A percentile compares a stretch with the other conserved stretches of the same genome.
These are phyloP conservation scores for Fraxinus xanthoxyloides DNA, from an alignment of 305 asterid genomes.

Conservation along the genomic window DNA sequence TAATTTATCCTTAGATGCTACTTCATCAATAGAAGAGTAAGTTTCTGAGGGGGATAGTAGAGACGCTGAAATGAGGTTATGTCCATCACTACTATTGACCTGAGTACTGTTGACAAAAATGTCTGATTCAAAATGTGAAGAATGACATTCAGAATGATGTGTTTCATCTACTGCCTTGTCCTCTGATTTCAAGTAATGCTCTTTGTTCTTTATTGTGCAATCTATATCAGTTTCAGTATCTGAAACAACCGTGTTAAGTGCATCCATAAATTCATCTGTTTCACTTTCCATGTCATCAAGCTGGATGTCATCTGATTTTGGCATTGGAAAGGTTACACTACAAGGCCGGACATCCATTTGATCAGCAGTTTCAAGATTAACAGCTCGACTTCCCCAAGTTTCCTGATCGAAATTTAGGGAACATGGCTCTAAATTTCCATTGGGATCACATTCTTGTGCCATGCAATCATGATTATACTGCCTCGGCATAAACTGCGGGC, in stretches of 20 bases:
- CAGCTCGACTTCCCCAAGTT: constrained; percentile 26
- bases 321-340: constrained; percentile 27
- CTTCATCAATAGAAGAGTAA: constrained; percentile 19
- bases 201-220: constrained; percentile 32
- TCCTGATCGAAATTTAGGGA: constrained; percentile 36
- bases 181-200: constrained; percentile 22
- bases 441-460: constrained; percentile 25
- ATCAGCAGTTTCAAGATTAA: constrained; percentile 30
- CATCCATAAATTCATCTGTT: constrained; percentile 44
- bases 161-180: constrained; percentile 22
- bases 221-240: constrained; percentile 46
- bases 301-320: constrained; percentile 31
- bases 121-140: constrained; percentile 17
- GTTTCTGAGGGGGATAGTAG: constrained; percentile 19
- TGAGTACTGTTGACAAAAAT: constrained; percentile 12
- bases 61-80: constrained; percentile 6
- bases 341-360: constrained; percentile 29
- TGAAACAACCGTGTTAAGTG: constrained; percentile 49
- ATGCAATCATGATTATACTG: constrained; percentile 34
- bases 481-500: constrained; percentile 29
- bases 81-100: constrained; percentile 9
- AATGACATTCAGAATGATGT: constrained; percentile 10
- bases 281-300: constrained; percentile 49
- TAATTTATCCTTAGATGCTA: constrained; percentile 2
- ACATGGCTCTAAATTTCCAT: constrained; percentile 35